A percentile compares a stretch with the other conserved stretches of the same genome.
These are phyloP conservation scores for Aechmea fasciata DNA, from an alignment of 176 grass and related monocot species.

Conservation along the genomic window DNA sequence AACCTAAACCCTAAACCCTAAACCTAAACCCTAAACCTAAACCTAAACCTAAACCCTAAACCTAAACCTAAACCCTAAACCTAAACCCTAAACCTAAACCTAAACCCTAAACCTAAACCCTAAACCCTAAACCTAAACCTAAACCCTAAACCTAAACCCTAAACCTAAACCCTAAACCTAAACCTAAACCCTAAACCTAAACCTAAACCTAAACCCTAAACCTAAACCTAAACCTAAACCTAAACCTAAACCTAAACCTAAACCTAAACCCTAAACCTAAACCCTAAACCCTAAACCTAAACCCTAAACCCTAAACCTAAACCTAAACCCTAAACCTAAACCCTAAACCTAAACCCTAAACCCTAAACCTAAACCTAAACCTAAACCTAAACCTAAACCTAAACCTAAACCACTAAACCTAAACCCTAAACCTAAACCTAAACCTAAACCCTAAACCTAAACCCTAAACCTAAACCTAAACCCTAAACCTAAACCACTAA, in stretches of 20 bases:
- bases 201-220: constrained; percentile 23
- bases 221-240: too few species aligned
- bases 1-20: background rate
- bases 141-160: constrained; percentile 23
- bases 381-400: too few species aligned
- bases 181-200: constrained; percentile 22
- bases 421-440: too few species aligned
- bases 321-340: constrained; percentile 21
- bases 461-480: too few species aligned
- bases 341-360: constrained; percentile 24
- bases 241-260: constrained; percentile 12
- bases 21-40: too few species aligned
- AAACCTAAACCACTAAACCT: too few species aligned
- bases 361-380: too few species aligned
- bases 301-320: too few species aligned
- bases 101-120: constrained; percentile 1
- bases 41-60: constrained; percentile 16
- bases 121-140: background rate
- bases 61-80: constrained; percentile 8
- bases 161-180: constrained; percentile 15
- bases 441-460: too few species aligned
- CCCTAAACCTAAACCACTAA: too few species aligned
- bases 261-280: constrained; percentile 12
- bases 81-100: background rate
- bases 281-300: constrained; percentile 13